Percentiles rank a stretch among this genome's conserved stretches.
phyloP scores from a whole-genome alignment of 176 grass and related monocot species.

The Zoysia japonica region DNA sequence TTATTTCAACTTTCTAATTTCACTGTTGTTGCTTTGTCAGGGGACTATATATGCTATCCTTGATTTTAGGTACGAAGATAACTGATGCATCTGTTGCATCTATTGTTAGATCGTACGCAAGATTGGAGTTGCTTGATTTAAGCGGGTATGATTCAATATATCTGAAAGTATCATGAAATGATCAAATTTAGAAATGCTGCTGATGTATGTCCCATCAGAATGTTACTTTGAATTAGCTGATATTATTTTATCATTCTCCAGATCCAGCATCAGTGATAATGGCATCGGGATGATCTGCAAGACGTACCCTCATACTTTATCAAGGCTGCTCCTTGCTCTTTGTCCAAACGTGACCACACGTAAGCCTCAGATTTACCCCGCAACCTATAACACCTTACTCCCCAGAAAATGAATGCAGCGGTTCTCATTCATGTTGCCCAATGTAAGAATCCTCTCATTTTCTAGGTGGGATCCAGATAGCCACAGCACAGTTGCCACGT shows the following conservation, averaged over 20 bases:
- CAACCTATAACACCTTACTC: not conserved
- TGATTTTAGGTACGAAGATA: slow-evolving; percentile 88
- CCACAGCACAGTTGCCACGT: slow-evolving; percentile 72
- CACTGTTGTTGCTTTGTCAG: slow-evolving; percentile 54
- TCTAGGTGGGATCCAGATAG: slow-evolving; percentile 86
- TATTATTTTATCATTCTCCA: slow-evolving; percentile 40
- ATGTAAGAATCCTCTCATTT: slow-evolving; percentile 23
- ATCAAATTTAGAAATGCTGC: not conserved
- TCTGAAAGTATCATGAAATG: slow-evolving; percentile 20
- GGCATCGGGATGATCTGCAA: slow-evolving; percentile 92
- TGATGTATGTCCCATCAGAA: slow-evolving; percentile 15
- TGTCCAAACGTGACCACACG: slow-evolving; percentile 86
- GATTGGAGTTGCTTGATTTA: slow-evolving; percentile 89
- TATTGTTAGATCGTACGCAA: slow-evolving; percentile 72
- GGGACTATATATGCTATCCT: slow-evolving; percentile 78
- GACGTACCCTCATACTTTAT: slow-evolving; percentile 67
- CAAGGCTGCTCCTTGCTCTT: slow-evolving; percentile 82
- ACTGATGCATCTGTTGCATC: slow-evolving; percentile 89
- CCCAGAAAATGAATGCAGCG: slow-evolving; percentile 9
- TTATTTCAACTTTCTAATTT: slow-evolving; percentile 12
- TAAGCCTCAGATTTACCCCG: slow-evolving; percentile 38
- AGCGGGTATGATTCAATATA: slow-evolving; percentile 66
- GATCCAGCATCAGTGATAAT: slow-evolving; percentile 93
- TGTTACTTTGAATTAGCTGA: slow-evolving; percentile 17
- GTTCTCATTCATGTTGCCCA: not conserved